Evolutionary conservation across 2,329 filamentous ascomycete genomes (phyloP).

Genomic region (Pezicula rhizophila): DNA sequence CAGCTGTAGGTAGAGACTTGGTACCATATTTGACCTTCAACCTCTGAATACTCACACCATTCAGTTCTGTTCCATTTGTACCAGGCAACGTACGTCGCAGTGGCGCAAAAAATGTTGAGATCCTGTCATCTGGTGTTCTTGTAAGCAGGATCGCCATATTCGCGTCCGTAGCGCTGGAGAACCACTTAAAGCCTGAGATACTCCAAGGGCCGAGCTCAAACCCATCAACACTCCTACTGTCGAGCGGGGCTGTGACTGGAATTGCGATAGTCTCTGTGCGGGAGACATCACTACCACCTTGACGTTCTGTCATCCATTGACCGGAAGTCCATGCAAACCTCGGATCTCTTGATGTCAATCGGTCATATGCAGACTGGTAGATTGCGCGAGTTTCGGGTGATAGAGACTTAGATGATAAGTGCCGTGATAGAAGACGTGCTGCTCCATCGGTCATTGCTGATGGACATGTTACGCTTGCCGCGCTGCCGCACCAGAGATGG

Average conservation of each 20-base stretch:
- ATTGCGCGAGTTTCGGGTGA: conserved; percentile 32
- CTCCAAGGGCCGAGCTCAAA: conserved; percentile 48
- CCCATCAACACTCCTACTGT: conserved; percentile 23
- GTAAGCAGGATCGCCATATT: conserved; percentile 61
- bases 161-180: conserved; percentile 60
- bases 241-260: conserved; percentile 19
- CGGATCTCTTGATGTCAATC: conserved; percentile 47
- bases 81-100: conserved; percentile 37
- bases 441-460: conserved; percentile 44
- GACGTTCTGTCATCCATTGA: conserved; percentile 73
- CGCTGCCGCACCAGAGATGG: too few species aligned
- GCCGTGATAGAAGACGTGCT: conserved; percentile 41
- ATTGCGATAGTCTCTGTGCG: conserved; percentile 58
- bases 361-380: conserved; percentile 45
- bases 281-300: conserved; percentile 64
- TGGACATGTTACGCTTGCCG: too few species aligned
- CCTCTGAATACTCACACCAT: conserved; percentile 62
- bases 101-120: conserved; percentile 61
- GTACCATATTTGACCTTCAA: conserved; percentile 72
- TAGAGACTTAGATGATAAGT: conserved; percentile 30
- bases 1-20: conserved; percentile 63
- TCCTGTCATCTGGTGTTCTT: conserved; percentile 40
- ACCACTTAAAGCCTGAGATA: conserved; percentile 67
- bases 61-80: conserved; percentile 39
- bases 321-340: conserved; percentile 60